Conservation (phyloP, 1,284 basidiomycete genomes). For the Stygiomarasmius scandens region DNA sequence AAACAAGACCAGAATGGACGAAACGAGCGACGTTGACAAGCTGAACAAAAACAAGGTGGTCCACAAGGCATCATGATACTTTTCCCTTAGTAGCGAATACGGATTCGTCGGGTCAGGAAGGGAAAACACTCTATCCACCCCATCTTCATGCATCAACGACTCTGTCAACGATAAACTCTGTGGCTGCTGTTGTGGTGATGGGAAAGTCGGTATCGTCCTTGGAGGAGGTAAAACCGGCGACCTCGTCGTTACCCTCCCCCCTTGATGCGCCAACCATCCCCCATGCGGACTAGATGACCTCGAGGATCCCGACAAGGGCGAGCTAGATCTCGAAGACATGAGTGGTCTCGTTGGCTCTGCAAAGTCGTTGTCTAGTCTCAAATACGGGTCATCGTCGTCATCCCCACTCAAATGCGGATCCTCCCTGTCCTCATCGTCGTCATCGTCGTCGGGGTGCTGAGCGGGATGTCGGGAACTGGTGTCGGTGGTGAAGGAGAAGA, state of each 20-base stretch:
- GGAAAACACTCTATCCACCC: constrained; percentile 69
- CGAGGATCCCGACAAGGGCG: constrained; percentile 16
- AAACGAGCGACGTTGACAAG: constrained; percentile 60
- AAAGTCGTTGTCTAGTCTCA: constrained; percentile 66
- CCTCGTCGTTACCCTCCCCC: constrained; percentile 26
- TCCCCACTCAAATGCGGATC: constrained; percentile 18
- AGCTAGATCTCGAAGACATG: not conserved
- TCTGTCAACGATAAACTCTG: constrained; percentile 61
- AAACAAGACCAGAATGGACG: constrained; percentile 66
- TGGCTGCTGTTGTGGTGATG: constrained; percentile 34
- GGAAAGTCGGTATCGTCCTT: constrained; percentile 48
- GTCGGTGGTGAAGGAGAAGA: constrained; percentile 78
- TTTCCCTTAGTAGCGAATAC: constrained; percentile 44
- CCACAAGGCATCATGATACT: constrained; percentile 73
- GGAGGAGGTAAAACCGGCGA: constrained; percentile 48
- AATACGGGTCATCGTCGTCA: constrained; percentile 58
- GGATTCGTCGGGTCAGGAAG: constrained; percentile 68
- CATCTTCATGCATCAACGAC: constrained; percentile 74
- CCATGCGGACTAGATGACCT: constrained; percentile 24
- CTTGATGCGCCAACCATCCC: constrained; percentile 77
- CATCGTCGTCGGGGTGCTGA: not conserved
- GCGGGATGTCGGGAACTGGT: constrained; percentile 51
- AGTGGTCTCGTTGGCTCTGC: constrained; percentile 16
- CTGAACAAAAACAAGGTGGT: constrained; percentile 67
- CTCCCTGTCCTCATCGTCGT: constrained; percentile 8